Conservation (phyloP, 345 rosid genomes). For the Eucalyptus tenuipes region DNA sequence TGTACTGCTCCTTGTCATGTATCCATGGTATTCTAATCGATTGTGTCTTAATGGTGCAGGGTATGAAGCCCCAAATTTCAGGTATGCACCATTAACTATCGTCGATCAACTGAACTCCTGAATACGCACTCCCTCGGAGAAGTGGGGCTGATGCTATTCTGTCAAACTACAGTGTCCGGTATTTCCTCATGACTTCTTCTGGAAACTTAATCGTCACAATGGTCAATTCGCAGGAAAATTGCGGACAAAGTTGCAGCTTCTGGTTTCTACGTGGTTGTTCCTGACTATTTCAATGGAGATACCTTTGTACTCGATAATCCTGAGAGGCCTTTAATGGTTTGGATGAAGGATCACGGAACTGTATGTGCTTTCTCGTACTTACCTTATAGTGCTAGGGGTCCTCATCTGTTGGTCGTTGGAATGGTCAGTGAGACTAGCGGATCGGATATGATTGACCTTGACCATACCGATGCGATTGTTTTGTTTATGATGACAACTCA, state of each 20-base stretch:
- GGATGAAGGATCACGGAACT: conserved; percentile 53
- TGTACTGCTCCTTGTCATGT: not conserved
- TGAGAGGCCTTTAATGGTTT: conserved; percentile 26
- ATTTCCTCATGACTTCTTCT: not conserved
- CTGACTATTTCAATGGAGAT: conserved; percentile 60
- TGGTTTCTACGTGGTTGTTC: conserved; percentile 62
- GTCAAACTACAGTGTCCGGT: not conserved
- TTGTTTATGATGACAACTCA: not conserved
- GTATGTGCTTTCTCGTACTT: conserved; percentile 20
- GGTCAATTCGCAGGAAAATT: conserved; percentile 32
- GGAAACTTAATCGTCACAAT: not conserved
- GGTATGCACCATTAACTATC: conserved; percentile 17
- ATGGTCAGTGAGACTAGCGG: not conserved
- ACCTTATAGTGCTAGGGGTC: not conserved
- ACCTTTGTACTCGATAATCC: conserved; percentile 25
- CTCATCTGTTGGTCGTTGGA: not conserved
- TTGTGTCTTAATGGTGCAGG: conserved; percentile 23
- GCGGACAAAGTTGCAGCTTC: conserved; percentile 75
- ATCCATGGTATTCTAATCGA: not conserved
- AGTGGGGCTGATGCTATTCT: not conserved
- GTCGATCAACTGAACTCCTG: not conserved
- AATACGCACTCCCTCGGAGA: not conserved
- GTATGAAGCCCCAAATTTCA: conserved; percentile 72
- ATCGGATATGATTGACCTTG: not conserved
- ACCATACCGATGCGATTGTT: not conserved